Evolutionary conservation across 2,329 filamentous ascomycete genomes (phyloP).

Genomic region (Epichloe festucae): DNA sequence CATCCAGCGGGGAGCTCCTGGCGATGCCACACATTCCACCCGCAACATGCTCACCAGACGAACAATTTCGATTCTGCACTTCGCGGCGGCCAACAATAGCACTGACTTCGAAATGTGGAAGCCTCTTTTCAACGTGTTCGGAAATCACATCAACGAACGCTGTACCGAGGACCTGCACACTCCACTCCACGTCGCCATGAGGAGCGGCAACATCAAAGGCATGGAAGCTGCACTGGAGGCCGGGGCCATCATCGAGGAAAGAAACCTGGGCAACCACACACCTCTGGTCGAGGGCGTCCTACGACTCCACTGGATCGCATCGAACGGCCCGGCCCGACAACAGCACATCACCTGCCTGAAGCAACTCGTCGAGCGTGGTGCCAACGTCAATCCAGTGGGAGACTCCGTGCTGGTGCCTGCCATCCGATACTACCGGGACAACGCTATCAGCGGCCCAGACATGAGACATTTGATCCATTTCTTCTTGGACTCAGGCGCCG

Average conservation of each 20-base stretch:
- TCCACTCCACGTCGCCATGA: neutral
- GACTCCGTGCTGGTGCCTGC: neutral
- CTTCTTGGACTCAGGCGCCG: slow-evolving; percentile 1
- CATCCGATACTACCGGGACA: neutral
- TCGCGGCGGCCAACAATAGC: neutral
- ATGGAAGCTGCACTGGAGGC: neutral
- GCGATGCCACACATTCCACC: neutral
- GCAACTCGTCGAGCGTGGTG: neutral
- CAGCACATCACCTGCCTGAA: neutral
- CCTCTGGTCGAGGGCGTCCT: neutral
- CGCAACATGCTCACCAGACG: too few relatives aligned
- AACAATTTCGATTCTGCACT: neutral
- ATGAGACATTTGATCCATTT: neutral
- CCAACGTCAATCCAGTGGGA: neutral
- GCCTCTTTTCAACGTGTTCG: neutral
- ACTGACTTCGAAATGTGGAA: neutral
- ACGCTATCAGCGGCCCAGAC: neutral
- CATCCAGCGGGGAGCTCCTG: neutral
- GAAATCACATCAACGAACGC: neutral
- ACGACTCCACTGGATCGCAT: neutral
- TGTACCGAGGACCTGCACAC: neutral
- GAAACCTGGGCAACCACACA: neutral
- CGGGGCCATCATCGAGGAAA: neutral
- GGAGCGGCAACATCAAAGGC: neutral
- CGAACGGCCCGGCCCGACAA: too few relatives aligned